A percentile compares a stretch with the other conserved stretches of the same genome.
Conservation (phyloP, 2,329 filamentous ascomycete genomes). For the Fusarium xylarioides region DNA sequence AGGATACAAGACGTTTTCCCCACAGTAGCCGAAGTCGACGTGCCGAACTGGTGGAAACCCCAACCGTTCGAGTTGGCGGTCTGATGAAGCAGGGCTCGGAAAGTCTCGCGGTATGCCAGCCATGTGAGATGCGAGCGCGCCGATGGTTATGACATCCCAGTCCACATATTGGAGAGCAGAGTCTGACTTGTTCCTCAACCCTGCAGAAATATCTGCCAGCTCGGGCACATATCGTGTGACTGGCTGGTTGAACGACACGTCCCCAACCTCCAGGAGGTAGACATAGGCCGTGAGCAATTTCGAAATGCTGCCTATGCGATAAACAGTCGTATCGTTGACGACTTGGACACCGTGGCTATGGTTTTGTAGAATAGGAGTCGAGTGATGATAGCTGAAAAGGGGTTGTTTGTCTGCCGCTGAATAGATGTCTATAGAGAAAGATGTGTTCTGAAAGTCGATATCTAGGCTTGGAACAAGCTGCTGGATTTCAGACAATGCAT, state of each 20-base stretch:
- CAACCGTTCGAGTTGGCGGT: not conserved
- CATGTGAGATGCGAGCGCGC: not conserved
- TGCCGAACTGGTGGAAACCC: not conserved
- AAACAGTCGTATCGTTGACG: not conserved
- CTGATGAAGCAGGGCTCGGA: not conserved
- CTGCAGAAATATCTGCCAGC: not conserved
- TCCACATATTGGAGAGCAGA: not conserved
- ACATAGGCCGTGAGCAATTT: not conserved
- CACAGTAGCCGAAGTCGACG: not conserved
- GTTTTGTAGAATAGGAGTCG: not conserved
- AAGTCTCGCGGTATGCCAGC: not conserved
- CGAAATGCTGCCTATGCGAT: conserved; percentile 7
- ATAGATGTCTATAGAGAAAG: not conserved
- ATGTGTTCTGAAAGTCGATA: not conserved
- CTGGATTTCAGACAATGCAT: not conserved
- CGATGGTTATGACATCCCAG: not conserved
- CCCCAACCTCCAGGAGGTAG: not conserved
- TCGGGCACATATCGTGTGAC: not conserved
- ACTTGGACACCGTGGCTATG: not conserved
- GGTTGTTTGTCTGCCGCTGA: not conserved
- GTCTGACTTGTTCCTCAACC: accelerated
- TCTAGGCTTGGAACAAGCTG: not conserved
- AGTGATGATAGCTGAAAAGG: not conserved
- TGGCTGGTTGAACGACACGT: not conserved
- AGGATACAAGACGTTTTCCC: not conserved